Base-by-base conservation (phyloP, 768 basidiomycete species). In the Coprinopsis marcescibilis region DNA sequence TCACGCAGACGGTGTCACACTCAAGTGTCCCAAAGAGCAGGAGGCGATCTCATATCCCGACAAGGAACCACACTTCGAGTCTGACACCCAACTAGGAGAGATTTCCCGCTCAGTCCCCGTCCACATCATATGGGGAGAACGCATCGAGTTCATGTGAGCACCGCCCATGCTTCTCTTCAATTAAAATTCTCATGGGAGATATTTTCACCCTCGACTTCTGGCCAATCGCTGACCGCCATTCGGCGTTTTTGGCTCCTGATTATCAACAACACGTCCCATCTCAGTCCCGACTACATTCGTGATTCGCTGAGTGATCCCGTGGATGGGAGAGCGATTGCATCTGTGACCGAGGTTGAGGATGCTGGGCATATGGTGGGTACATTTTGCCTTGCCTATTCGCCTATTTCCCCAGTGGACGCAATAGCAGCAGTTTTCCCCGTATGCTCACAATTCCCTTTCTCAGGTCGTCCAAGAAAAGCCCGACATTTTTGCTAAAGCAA, bases 41-140 rank as follows among this genome's bases (percentile, higher is more conserved):
- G 77, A 77, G 58, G 71, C 75, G 0, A 51, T 65, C 1, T 69
- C 70, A 19, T 78, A 71, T 51, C 66, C 66, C 1, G 72, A 74
- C 48, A 59, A 62, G 26, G 66, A 72, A 42, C 68, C 69, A 4
- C 72, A 75, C 40, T 71, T 70, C 46, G 71, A 71, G 48, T 65
- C 67, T 2, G 61, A 66, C 0, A 33, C 54, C 2, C 58, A 68
- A 19, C 49, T 76, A 1, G 55, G 53, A 3, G 57, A 62, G 26
- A 52, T 77, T 8, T 67, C 65, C 38, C 54, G 53, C 40, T 48
- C 53, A 1, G 35, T 73, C 5, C 71, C 75, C 15, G 52, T 75
- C 6, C 76, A 78, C 52, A 39, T 75, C 21, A 66, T 78, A n/a
- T 77, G 73, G 70, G 73, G 72, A 23, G 61, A 57, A 4, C 55